Evolutionary conservation across 2,329 filamentous ascomycete species (phyloP).

Genomic region (Ascocoryne sarcoides): DNA sequence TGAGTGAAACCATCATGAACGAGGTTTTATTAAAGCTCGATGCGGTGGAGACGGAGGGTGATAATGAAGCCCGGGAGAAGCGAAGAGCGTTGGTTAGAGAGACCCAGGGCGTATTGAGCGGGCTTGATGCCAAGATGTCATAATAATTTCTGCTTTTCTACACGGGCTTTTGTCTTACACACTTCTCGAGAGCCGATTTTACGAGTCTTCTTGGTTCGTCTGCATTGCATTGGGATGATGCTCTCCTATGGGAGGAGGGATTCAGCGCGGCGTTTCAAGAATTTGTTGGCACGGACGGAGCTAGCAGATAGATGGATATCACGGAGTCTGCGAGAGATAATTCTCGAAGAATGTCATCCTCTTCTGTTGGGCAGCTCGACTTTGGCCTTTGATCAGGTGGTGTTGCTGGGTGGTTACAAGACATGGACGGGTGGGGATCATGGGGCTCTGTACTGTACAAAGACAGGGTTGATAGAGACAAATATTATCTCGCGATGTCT

Average conservation of each 20-base stretch:
- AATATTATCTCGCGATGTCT: too few relatives aligned
- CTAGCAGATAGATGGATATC: neutral
- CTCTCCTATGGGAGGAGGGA: conserved; percentile 4
- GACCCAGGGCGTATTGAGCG: conserved; percentile 57
- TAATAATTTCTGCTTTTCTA: neutral
- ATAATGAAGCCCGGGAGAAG: conserved; percentile 52
- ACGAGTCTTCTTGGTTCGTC: conserved; percentile 15
- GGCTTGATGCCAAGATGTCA: conserved; percentile 42
- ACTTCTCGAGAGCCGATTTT: conserved; percentile 2
- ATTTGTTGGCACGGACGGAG: neutral
- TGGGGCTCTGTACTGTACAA: neutral
- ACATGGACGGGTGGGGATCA: neutral
- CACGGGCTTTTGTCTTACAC: neutral
- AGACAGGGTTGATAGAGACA: neutral
- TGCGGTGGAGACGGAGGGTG: conserved; percentile 64
- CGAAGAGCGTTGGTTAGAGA: conserved; percentile 67
- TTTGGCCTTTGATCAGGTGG: neutral
- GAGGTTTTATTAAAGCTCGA: conserved; percentile 72
- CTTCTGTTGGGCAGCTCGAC: neutral
- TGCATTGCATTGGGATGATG: conserved; percentile 13
- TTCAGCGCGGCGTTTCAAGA: conserved; percentile 10
- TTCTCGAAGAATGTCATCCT: neutral
- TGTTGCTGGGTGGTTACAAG: neutral
- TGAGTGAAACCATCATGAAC: conserved; percentile 68
- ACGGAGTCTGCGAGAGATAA: conserved; percentile 3